phyloP scores from a whole-genome alignment of 2,329 filamentous ascomycete species.

The Verruconis gallopava region DNA sequence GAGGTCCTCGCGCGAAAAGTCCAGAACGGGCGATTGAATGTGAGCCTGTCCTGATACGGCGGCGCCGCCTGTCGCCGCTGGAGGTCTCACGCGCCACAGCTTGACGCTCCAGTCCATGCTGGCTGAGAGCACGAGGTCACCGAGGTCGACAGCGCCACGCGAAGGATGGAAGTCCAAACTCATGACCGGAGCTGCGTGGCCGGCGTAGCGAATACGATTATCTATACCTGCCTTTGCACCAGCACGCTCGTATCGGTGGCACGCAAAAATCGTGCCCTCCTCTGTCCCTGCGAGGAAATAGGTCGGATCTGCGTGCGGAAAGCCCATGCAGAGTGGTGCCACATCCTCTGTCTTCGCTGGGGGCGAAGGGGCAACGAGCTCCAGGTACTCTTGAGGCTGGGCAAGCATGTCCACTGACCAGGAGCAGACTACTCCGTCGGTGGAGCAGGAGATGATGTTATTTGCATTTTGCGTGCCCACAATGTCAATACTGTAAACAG shows the following conservation, averaged over 20 bases:
- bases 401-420: conserved; percentile 98
- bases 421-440: conserved; percentile 89
- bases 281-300: conserved; percentile 97
- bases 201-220: conserved; percentile 72
- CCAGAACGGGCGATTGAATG: conserved; percentile 51
- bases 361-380: conserved; percentile 68
- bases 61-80: conserved; percentile 48
- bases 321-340: conserved; percentile 85
- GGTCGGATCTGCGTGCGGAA: conserved; percentile 88
- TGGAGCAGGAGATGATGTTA: conserved; percentile 95
- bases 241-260: conserved; percentile 92
- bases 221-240: conserved; percentile 95
- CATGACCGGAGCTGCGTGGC: conserved; percentile 90
- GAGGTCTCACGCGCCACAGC: conserved; percentile 84
- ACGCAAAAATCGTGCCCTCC: conserved; percentile 91
- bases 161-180: conserved; percentile 91
- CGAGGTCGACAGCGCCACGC: conserved; percentile 82
- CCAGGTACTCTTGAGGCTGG: conserved; percentile 86
- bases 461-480: conserved; percentile 97
- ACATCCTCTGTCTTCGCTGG: conserved; percentile 81
- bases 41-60: conserved; percentile 25
- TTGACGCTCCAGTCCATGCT: conserved; percentile 96
- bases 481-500: conserved; percentile 88
- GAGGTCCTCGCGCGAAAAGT: conserved; percentile 87
- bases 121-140: conserved; percentile 83